These are phyloP conservation scores for Uronychia binucleata DNA, from an alignment of 73 alveolate species.

Conservation along the genomic window DNA sequence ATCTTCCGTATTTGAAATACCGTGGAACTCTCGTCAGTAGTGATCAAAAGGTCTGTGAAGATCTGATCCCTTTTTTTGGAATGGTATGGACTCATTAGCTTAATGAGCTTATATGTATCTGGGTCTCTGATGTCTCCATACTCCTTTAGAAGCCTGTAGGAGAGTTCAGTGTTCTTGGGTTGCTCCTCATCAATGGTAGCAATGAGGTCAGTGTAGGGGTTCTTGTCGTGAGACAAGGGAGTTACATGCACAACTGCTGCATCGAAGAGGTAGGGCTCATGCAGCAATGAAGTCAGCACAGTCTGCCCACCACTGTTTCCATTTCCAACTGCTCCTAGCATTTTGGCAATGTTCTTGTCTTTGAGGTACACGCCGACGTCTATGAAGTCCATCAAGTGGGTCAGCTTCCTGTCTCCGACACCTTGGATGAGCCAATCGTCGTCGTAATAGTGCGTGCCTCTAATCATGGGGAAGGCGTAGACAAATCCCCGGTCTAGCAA, in stretches of 20 bases:
- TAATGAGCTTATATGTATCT: not conserved
- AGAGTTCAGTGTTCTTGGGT: not conserved
- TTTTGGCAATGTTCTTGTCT: constrained; percentile 24
- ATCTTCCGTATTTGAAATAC: not conserved
- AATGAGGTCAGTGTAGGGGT: constrained; percentile 19
- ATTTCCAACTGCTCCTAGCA: constrained; percentile 31
- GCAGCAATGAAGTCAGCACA: constrained; percentile 24
- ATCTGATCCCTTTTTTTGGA: not conserved
- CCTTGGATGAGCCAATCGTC: constrained; percentile 53
- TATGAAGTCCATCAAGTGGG: constrained; percentile 42
- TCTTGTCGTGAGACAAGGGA: not conserved
- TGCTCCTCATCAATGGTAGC: not conserved
- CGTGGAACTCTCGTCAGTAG: not conserved
- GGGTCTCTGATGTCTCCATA: constrained; percentile 3
- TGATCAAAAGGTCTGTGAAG: constrained; percentile 5
- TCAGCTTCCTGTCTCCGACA: constrained; percentile 24
- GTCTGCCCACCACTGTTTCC: constrained; percentile 42
- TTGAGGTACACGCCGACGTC: constrained; percentile 40
- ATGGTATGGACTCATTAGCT: constrained; percentile 25
- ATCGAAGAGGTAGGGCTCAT: constrained; percentile 54
- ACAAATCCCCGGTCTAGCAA: constrained; percentile 50
- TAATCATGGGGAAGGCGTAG: constrained; percentile 47
- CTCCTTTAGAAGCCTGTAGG: constrained; percentile 4
- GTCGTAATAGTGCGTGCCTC: constrained; percentile 60
- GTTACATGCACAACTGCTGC: constrained; percentile 45